Base-by-base conservation (phyloP, 2,329 filamentous ascomycete genomes). In the Metarhizium guizhouense region DNA sequence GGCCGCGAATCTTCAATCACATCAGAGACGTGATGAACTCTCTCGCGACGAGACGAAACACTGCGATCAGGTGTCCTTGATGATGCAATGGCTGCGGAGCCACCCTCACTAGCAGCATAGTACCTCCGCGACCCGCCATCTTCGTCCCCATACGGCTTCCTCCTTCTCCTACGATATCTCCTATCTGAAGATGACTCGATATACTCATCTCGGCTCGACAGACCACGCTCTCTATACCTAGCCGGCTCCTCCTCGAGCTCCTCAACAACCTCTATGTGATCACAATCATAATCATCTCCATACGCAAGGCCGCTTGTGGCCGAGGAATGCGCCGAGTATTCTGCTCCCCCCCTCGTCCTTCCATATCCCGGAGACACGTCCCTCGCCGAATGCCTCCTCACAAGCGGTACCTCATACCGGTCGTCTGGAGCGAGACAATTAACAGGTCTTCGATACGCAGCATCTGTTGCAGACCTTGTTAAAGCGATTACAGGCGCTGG, bases 1-100 rank as follows among this genome's bases (percentile, higher is more conserved):
- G 70, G 70, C 10, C 70, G 63, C 47, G 70, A 68, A 47, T 64
- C 62, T 47, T 68, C 68, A 54, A 71, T 67, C 8, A 70, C 62
- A 56, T 67, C 67, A 1, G 63, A 51, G 2, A 63, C 59, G 42
- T 65, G 60, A 47, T 59, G 58, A 8, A 60, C 64, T 7, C 63
- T 61, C 49, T 60, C 63, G 38, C 64, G 62, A 50, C 63, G 67
- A 43, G 67, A 65, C 3, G 64, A 64, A 16, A 65, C 62, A 56
- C 67, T 70, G 16, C 61, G 60, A 36, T 67, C 63, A 16, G 63
- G 61, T 53, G 67, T 67, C 29, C 65, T 60, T 20, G 64, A 61
- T 25, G 64, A 64, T 55, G 64, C 63, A 18, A 59, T 63, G 11
- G 64, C 58, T 2, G 66, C 66, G 6, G 66, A 70, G 54, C 59